Conservation (phyloP, 1,284 basidiomycete species). For the Sporisorium scitamineum region DNA sequence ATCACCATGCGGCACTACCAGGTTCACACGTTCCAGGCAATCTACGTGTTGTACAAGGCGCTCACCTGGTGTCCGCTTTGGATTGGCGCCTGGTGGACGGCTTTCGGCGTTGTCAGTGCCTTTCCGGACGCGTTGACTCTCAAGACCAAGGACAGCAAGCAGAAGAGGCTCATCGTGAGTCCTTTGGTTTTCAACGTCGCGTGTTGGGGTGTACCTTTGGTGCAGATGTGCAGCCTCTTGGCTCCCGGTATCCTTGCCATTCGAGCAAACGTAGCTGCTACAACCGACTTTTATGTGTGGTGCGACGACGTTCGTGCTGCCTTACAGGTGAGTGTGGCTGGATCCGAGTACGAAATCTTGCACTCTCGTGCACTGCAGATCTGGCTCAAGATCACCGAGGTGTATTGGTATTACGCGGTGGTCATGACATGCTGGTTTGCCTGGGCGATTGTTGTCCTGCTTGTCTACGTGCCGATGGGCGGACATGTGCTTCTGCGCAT, state of each 20-base stretch:
- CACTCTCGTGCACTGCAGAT: slow-evolving; percentile 1
- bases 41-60: slow-evolving; percentile 15
- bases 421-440: slow-evolving; percentile 17
- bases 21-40: background rate
- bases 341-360: background rate
- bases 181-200: slow-evolving; percentile 24
- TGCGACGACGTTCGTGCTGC: background rate
- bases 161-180: slow-evolving; percentile 29
- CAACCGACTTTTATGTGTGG: slow-evolving; percentile 17
- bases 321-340: background rate
- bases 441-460: slow-evolving; percentile 23
- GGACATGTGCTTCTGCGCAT: slow-evolving; percentile 32
- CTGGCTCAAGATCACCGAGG: slow-evolving; percentile 26
- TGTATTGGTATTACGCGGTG: slow-evolving; percentile 24
- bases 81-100: slow-evolving; percentile 30
- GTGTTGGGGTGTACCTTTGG: slow-evolving; percentile 19
- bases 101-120: slow-evolving; percentile 29
- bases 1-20: slow-evolving; percentile 22
- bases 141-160: slow-evolving; percentile 13
- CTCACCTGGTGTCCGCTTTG: slow-evolving; percentile 29
- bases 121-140: slow-evolving; percentile 40
- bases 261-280: background rate
- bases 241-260: slow-evolving; percentile 12
- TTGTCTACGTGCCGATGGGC: slow-evolving; percentile 19
- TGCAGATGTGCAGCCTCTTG: slow-evolving; percentile 16